Evolutionary conservation across 148 eudicot species (phyloP), one percentile per base, ranked within the genome.

Genomic region (Dysphania ambrosioides): DNA sequence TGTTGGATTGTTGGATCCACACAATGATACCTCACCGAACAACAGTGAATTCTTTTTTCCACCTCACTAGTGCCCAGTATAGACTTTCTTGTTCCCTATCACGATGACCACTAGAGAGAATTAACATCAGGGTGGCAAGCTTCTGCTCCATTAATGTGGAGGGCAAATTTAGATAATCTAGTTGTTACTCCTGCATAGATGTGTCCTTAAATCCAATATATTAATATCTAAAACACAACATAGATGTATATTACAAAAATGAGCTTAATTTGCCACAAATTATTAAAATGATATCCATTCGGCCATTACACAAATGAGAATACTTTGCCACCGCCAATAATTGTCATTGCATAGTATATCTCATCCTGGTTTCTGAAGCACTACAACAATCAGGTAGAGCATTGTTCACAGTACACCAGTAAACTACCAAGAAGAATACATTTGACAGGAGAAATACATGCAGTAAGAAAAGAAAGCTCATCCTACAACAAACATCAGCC

Each of bases 401-500:
- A 40, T 35, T 10, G 23, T 6, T 5, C 57, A 53, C 7, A 38
- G 57, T 53, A 21, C 24, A 47, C 53, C 5, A 47, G 1, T 32
- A 63, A 23, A 3, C n/a, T 42, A 63, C 57, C 59, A 42, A 5
- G 60, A 44, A 75, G 21, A 26, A 9, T 23, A 63, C 32, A 51
- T 31, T 42, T 12, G 27, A 75, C 11, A 63, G 19, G 23, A 19
- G 65, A 75, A 47, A 59, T 67, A 36, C 36, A 19, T 75, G 41
- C 38, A 36, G 21, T 16, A 19, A 12, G n/a, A 53, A 9, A 75
- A 41, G 19, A 12, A 40, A 55, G 49, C 57, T 57, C 44, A 18
- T 32, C 67, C 72, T 75, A 75, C 64, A 53, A 66, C 65, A 66
- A 40, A 55, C 27, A 53, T 55, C 18, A 35, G 71, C 29, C 23